A percentile compares a stretch with the other conserved stretches of the same genome.
Evolutionary conservation across 805 yeast species (phyloP).

Genomic region (Cyberlindnera euphorbiiphila): DNA sequence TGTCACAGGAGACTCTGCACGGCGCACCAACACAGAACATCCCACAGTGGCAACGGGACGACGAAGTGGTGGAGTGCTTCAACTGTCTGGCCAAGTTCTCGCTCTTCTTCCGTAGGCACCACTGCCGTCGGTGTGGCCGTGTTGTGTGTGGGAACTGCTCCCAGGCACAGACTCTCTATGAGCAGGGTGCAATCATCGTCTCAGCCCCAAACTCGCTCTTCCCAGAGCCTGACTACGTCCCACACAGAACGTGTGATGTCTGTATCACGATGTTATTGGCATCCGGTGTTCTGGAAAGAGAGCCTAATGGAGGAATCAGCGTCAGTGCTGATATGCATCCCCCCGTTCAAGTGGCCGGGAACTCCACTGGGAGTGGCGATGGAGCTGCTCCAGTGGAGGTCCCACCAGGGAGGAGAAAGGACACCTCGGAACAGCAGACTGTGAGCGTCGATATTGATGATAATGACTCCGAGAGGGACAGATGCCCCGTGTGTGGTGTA

Average conservation of each 20-base stretch:
- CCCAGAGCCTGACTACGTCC: constrained; percentile 45
- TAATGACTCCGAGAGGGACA: constrained; percentile 29
- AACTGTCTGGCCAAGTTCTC: constrained; percentile 52
- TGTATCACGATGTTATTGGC: constrained; percentile 58
- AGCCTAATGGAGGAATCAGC: constrained; percentile 5
- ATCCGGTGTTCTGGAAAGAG: constrained; percentile 5
- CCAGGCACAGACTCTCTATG: constrained; percentile 44
- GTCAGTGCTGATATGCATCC: constrained; percentile 1
- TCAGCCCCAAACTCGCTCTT: constrained; percentile 46
- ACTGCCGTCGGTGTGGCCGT: constrained; percentile 77
- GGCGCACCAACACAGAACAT: not conserved
- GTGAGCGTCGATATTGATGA: constrained; percentile 4
- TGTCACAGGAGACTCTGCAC: not conserved
- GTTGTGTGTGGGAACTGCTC: constrained; percentile 76
- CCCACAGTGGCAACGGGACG: constrained; percentile 73
- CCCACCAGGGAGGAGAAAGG: constrained; percentile 13
- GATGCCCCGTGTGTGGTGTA: constrained; percentile 41
- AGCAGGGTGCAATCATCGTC: constrained; percentile 57
- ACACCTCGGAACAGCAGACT: constrained; percentile 9
- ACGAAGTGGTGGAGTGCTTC: constrained; percentile 46
- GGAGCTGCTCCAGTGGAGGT: constrained; percentile 7
- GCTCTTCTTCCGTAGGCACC: constrained; percentile 71
- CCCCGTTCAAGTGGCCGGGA: too few relatives aligned
- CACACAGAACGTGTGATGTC: constrained; percentile 71
- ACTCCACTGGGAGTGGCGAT: not conserved